phyloP scores from a whole-genome alignment of 148 eudicot species.

The Tetragonia tetragonoides region DNA sequence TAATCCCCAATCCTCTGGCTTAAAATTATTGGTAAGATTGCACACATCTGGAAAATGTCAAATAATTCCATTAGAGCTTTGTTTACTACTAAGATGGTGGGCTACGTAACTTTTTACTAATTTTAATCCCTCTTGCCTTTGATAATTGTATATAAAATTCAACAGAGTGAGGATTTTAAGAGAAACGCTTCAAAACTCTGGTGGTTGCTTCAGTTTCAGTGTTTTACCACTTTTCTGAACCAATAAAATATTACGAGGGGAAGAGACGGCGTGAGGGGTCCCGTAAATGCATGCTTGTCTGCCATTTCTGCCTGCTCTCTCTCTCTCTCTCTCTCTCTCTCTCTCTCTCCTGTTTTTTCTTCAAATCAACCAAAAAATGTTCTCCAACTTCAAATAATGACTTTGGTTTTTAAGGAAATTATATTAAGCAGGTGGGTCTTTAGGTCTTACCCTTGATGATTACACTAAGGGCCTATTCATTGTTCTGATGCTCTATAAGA shows the following conservation, averaged over 20 bases:
- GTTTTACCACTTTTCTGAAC: slow-evolving; percentile 16
- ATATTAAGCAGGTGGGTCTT: slow-evolving; percentile 2
- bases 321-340: slow-evolving; percentile 21
- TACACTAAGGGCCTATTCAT: slow-evolving; percentile 18
- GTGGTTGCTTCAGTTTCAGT: slow-evolving; percentile 11
- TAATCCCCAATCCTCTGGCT: not conserved
- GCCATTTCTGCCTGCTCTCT: slow-evolving; percentile 48
- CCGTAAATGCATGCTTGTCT: slow-evolving; percentile 68
- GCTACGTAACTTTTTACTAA: not conserved
- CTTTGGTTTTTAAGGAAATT: slow-evolving; percentile 17
- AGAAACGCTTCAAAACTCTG: not conserved
- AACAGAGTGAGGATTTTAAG: not conserved
- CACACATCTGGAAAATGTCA: slow-evolving; percentile 8
- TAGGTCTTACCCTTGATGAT: slow-evolving; percentile 26
- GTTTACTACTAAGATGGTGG: not conserved
- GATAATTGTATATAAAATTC: not conserved
- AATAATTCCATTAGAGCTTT: slow-evolving; percentile 15
- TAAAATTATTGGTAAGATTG: slow-evolving; percentile 17
- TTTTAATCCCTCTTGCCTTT: not conserved
- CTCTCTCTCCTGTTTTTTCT: slow-evolving; percentile 21
- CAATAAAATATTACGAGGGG: slow-evolving; percentile 14
- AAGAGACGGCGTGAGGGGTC: slow-evolving; percentile 31
- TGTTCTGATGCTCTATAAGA: not conserved
- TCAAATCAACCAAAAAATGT: not conserved
- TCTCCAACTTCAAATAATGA: not conserved